These are phyloP conservation scores for Funneliformis caledonium DNA, from an alignment of 371 early-diverging fungal genomes.

Conservation along the genomic window DNA sequence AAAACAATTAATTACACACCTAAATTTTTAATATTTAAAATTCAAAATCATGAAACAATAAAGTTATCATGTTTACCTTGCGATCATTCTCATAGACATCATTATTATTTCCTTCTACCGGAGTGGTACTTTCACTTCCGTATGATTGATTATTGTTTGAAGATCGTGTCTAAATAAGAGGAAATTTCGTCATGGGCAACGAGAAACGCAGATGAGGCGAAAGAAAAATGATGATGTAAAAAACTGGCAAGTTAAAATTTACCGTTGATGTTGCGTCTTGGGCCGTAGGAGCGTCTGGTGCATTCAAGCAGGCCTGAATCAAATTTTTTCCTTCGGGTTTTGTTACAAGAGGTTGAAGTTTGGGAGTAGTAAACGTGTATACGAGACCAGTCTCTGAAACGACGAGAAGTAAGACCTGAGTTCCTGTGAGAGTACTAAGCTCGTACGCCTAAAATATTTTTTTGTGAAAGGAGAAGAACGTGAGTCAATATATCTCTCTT, in stretches of 20 bases:
- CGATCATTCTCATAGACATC: constrained; percentile 34
- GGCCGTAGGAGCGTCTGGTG: constrained; percentile 63
- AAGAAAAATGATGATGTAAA: not conserved
- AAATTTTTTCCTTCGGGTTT: constrained; percentile 93
- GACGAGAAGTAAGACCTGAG: constrained; percentile 94
- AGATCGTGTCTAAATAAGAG: constrained; percentile 22
- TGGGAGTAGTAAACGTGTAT: constrained; percentile 98
- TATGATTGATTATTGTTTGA: constrained; percentile 16
- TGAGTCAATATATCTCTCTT: not conserved
- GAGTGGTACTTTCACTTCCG: constrained; percentile 32
- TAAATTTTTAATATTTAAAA: not conserved
- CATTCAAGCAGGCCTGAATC: constrained; percentile 94
- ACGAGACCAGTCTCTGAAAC: constrained; percentile 99
- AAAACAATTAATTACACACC: too few relatives aligned
- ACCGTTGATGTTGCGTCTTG: constrained; percentile 32
- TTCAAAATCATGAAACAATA: not conserved
- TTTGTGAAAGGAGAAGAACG: not conserved
- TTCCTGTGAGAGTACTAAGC: constrained; percentile 94
- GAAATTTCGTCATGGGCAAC: not conserved
- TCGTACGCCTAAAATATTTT: constrained; percentile 86
- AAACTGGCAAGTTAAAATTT: not conserved
- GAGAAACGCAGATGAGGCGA: not conserved
- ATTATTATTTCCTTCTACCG: constrained; percentile 27
- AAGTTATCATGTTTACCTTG: constrained; percentile 25
- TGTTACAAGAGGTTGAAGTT: constrained; percentile 95